Conservation (phyloP, 306 rosid genomes). For the Prunus fruticosa region DNA sequence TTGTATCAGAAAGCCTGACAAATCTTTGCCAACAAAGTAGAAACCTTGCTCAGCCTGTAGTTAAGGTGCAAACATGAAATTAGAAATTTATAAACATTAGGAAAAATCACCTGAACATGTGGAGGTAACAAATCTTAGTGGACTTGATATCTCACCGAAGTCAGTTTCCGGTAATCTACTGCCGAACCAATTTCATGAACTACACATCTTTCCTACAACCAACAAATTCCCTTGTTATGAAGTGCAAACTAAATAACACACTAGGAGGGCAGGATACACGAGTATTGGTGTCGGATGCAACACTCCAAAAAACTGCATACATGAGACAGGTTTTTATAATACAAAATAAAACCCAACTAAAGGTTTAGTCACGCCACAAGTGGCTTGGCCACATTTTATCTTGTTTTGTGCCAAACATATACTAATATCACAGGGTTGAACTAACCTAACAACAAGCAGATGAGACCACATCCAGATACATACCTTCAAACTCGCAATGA, state of each 20-base stretch:
- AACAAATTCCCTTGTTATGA: slow-evolving; percentile 17
- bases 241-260: not conserved
- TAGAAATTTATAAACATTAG: slow-evolving; percentile 10
- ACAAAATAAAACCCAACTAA: slow-evolving; percentile 9
- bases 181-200: slow-evolving; percentile 90
- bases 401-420: not conserved
- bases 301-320: slow-evolving; percentile 15
- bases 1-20: slow-evolving; percentile 53
- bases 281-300: not conserved
- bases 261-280: not conserved
- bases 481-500: slow-evolving; percentile 86
- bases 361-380: slow-evolving; percentile 6
- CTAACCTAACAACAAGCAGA: slow-evolving; percentile 15
- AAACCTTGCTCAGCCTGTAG: slow-evolving; percentile 79
- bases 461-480: slow-evolving; percentile 7
- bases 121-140: not conserved
- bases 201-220: slow-evolving; percentile 78
- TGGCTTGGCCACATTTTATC: slow-evolving; percentile 3
- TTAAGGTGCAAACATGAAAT: slow-evolving; percentile 28
- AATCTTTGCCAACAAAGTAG: slow-evolving; percentile 72
- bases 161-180: slow-evolving; percentile 82
- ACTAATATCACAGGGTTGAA: slow-evolving; percentile 13
- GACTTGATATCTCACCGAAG: slow-evolving; percentile 59
- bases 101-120: not conserved
- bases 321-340: slow-evolving; percentile 6